A percentile compares a stretch with the other conserved stretches of the same genome.
These are phyloP conservation scores for Evernia prunastri DNA, from an alignment of 495 filamentous ascomycete genomes.

Conservation along the genomic window DNA sequence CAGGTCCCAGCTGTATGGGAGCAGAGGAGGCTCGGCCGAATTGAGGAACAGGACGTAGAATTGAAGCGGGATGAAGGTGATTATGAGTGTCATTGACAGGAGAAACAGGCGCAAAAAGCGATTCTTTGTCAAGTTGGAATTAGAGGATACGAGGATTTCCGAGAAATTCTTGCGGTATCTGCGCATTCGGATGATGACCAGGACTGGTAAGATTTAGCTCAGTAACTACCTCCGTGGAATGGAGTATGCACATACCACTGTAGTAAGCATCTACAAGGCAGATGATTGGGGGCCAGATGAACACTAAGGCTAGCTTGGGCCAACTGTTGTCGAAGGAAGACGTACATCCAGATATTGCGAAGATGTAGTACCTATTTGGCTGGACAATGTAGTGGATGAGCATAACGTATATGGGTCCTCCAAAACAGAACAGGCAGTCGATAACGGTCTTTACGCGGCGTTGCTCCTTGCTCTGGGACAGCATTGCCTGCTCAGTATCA, in stretches of 20 bases:
- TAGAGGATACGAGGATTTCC: constrained; percentile 49
- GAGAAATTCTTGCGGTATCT: constrained; percentile 59
- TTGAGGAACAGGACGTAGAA: constrained; percentile 55
- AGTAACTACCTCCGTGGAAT: constrained; percentile 8
- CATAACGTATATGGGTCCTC: constrained; percentile 59
- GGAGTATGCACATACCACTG: constrained; percentile 49
- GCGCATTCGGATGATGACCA: constrained; percentile 61
- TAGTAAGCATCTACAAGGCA: constrained; percentile 58
- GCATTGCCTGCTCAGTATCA: constrained; percentile 55
- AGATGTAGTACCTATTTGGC: constrained; percentile 63
- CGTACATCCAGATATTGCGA: constrained; percentile 67
- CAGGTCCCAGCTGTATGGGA: constrained; percentile 47
- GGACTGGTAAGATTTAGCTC: constrained; percentile 33
- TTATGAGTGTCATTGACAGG: constrained; percentile 60
- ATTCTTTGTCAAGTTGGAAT: constrained; percentile 54
- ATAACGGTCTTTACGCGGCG: constrained; percentile 46
- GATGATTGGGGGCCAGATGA: constrained; percentile 61
- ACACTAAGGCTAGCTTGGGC: constrained; percentile 58
- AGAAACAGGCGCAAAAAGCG: constrained; percentile 74
- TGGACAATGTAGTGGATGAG: constrained; percentile 64
- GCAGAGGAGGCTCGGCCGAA: constrained; percentile 31
- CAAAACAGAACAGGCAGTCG: constrained; percentile 64
- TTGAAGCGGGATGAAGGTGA: constrained; percentile 58
- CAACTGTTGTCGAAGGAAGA: constrained; percentile 60
- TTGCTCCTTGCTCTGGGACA: constrained; percentile 48